Evolutionary conservation across 2,329 filamentous ascomycete genomes (phyloP).

Genomic region (Neonectria punicea): DNA sequence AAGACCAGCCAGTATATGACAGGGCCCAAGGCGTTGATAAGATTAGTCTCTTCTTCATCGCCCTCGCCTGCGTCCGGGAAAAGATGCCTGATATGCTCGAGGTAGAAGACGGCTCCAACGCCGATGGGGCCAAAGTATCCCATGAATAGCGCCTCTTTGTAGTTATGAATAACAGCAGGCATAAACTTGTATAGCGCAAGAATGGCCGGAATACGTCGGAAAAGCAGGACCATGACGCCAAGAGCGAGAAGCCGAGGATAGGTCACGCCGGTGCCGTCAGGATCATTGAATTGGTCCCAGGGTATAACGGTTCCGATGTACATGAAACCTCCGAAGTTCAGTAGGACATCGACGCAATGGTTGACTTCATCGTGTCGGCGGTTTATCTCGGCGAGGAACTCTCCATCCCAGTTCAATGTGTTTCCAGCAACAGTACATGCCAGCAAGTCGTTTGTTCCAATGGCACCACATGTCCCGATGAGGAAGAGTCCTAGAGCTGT

Average conservation of each 20-base stretch:
- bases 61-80: no score
- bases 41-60: no score
- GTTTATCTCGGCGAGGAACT: constrained; percentile 66
- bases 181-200: constrained; percentile 65
- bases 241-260: constrained; percentile 60
- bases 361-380: constrained; percentile 70
- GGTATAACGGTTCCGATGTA: constrained; percentile 67
- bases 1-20: neutral
- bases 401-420: constrained; percentile 70
- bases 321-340: constrained; percentile 71
- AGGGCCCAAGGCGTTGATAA: no score
- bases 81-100: no score
- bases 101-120: neutral
- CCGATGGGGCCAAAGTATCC: no score
- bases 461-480: constrained; percentile 65
- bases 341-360: constrained; percentile 64
- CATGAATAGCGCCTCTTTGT: no score
- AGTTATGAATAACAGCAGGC: constrained; percentile 45
- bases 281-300: constrained; percentile 64
- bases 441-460: constrained; percentile 69
- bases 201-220: constrained; percentile 67
- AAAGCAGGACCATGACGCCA: constrained; percentile 62
- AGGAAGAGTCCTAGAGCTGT: constrained; percentile 65
- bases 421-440: constrained; percentile 70
- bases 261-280: constrained; percentile 63